Base-by-base conservation (phyloP, 768 basidiomycete genomes). In the Leccinum arenicola region DNA sequence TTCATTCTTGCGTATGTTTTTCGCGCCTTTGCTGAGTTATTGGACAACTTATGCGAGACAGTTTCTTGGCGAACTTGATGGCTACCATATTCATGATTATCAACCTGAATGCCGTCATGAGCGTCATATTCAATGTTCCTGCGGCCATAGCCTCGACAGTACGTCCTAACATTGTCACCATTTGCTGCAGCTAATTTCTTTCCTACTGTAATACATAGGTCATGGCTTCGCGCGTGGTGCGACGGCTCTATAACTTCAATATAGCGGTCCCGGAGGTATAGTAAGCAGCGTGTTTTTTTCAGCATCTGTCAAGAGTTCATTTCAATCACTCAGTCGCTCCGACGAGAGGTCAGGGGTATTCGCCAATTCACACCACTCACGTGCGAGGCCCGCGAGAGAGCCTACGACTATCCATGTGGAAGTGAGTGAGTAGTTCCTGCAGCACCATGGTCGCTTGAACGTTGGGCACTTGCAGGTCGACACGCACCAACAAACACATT, bases 1-100 rank as follows among this genome's bases (percentile, higher is more conserved):
- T 91, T 91, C 75, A 72, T 91, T 61, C 80, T 91, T 52, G 89
- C 89, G 83, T 89, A 64, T 56, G 84, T 76, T 11, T 36, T 33
- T 50, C 5, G 21, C 8, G 1, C 7, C 4, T 4, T 56, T 21
- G 49, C 45, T 55, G 55, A 27, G 71, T 19, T 77, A 77, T 61
- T 59, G 77, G 27, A 14, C 40, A 23, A 40, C 58, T 64, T 43
- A 66, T 35, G n/a, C 12, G n/a, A 4, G 2, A 3, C 55, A 78
- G 77, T 27, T 79, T 80, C 57, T 62, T 77, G 54, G 73, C 75
- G 15, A 80, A 80, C 53, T 19, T 76, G 49, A 48, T 78, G 56
- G 79, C 79, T 1, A 79, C 79, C 43, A 72, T 84, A 2, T 88
- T 88, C 74, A 88, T 89, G 86, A 66, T 85, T 27, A 54, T 87